These are phyloP conservation scores for Escallonia herrerae DNA, from an alignment of 129 eudicot species.

Conservation along the genomic window DNA sequence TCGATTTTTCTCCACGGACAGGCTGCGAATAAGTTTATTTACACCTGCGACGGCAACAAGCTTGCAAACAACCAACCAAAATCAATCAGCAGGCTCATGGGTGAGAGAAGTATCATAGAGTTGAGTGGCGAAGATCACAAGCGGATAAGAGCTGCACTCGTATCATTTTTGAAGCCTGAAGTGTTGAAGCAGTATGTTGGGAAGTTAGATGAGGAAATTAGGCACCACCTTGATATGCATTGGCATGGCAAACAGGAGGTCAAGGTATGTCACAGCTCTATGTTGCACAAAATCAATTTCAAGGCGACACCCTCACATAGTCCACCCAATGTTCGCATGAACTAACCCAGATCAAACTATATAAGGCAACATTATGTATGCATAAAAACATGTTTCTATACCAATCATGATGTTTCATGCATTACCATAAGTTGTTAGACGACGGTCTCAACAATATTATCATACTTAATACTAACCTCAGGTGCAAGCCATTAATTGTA, in stretches of 20 bases:
- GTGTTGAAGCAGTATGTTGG: constrained; percentile 31
- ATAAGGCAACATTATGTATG: no score
- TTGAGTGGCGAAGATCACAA: constrained; percentile 29
- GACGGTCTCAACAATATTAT: no score
- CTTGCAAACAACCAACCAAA: constrained; percentile 27
- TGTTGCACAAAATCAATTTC: background rate
- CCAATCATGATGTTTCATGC: no score
- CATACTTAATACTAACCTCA: no score
- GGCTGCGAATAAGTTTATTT: constrained; percentile 34
- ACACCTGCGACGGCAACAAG: constrained; percentile 22
- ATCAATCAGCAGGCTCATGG: constrained; percentile 18
- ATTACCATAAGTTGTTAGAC: background rate
- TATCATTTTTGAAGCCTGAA: constrained; percentile 35
- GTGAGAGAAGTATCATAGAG: constrained; percentile 28
- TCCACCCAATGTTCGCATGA: background rate
- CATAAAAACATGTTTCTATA: no score
- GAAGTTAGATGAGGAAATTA: constrained; percentile 35
- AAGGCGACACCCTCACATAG: background rate
- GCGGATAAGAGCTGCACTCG: constrained; percentile 32
- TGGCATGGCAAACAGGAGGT: constrained; percentile 30
- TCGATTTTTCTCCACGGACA: constrained; percentile 29
- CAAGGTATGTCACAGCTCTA: constrained; percentile 13
- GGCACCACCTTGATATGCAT: constrained; percentile 22
- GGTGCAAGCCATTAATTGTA: no score
- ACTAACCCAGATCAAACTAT: no score